Percentiles rank a stretch among this genome's conserved stretches.
These are phyloP conservation scores for Penicillium capsulatum DNA, from an alignment of 2,329 filamentous ascomycete species.

Conservation along the genomic window DNA sequence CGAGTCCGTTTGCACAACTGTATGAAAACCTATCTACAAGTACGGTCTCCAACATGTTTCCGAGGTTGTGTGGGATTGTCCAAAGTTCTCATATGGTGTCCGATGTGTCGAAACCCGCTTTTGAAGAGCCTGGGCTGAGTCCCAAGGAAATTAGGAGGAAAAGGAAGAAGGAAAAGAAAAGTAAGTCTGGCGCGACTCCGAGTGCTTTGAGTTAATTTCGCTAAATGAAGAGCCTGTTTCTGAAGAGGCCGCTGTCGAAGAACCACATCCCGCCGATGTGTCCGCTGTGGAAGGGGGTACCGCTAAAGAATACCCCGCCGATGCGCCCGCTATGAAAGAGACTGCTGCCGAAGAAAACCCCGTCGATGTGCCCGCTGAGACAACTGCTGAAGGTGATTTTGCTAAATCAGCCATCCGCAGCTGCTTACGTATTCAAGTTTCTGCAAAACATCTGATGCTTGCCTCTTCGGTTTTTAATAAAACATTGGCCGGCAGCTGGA, in stretches of 20 bases:
- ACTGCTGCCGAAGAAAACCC: neutral
- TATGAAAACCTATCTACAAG: neutral
- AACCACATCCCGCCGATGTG: too few species aligned
- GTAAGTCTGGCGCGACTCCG: neutral
- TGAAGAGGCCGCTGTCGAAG: neutral
- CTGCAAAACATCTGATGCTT: slow-evolving; percentile 18
- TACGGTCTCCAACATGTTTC: neutral
- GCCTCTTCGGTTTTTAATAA: slow-evolving; percentile 14
- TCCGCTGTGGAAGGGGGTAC: neutral
- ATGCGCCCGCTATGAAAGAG: neutral
- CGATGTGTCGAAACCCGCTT: neutral
- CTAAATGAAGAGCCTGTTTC: neutral
- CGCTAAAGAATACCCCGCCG: neutral
- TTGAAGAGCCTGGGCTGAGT: neutral
- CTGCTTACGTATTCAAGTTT: slow-evolving; percentile 12
- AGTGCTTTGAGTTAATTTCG: neutral
- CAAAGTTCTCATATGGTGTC: slow-evolving; percentile 1
- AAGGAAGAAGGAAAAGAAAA: slow-evolving; percentile 3
- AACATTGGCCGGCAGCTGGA: slow-evolving; percentile 8
- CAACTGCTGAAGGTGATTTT: too few species aligned
- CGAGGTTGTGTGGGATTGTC: neutral
- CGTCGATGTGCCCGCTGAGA: too few species aligned
- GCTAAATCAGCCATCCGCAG: neutral
- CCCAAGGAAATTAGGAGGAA: slow-evolving; percentile 2
- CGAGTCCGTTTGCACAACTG: slow-evolving; percentile 5